phyloP scores from a whole-genome alignment of 2,329 filamentous ascomycete species.

The Thyridium curvatum region DNA sequence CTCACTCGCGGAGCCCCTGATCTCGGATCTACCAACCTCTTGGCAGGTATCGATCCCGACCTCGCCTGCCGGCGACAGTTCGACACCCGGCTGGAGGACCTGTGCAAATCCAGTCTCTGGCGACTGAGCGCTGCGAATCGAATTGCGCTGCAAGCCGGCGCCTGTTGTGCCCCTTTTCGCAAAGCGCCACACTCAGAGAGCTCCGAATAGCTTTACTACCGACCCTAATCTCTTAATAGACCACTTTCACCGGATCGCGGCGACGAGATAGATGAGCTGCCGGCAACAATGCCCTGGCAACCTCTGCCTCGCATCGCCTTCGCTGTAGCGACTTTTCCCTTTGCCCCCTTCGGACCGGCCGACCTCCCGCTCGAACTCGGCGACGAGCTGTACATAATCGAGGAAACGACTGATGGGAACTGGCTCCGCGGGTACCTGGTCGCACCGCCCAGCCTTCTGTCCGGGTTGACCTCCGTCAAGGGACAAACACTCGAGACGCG shows the following conservation, averaged over 20 bases:
- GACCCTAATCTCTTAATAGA: background rate
- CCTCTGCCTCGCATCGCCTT: constrained; percentile 96
- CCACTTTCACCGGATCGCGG: background rate
- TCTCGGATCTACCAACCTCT: too few species aligned
- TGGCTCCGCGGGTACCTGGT: constrained; percentile 97
- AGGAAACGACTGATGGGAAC: constrained; percentile 84
- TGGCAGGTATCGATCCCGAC: too few species aligned
- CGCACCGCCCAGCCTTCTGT: constrained; percentile 85
- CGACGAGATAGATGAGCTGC: constrained; percentile 7
- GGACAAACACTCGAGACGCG: constrained; percentile 91
- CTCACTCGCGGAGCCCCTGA: too few species aligned
- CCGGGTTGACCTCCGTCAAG: constrained; percentile 83
- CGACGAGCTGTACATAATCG: constrained; percentile 97
- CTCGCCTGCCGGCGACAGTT: too few species aligned
- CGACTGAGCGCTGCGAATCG: too few species aligned
- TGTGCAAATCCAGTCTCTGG: too few species aligned
- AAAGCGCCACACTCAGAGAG: too few species aligned
- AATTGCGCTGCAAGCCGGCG: too few species aligned
- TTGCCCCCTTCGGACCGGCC: constrained; percentile 76
- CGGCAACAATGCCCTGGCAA: constrained; percentile 80
- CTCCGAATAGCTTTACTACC: too few species aligned
- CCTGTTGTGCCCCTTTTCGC: too few species aligned
- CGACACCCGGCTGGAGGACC: too few species aligned
- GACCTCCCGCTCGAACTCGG: constrained; percentile 96
- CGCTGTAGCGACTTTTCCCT: constrained; percentile 92